Base-by-base conservation (phyloP, 805 yeast species). In the Soucietia sequanensis region DNA sequence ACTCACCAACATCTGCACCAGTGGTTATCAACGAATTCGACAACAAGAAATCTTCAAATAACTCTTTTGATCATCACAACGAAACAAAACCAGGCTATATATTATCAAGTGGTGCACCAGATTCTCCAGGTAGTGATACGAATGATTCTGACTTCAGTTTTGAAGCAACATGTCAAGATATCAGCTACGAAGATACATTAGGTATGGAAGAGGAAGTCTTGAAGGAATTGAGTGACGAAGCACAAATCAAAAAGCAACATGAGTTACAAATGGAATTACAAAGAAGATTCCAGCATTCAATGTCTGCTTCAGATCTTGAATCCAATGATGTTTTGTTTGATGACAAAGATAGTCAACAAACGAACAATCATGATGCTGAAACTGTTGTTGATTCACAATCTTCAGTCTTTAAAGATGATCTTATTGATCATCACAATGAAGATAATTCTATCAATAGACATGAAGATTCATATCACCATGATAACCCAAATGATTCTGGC, bases 121-220 rank as follows among this genome's bases (percentile, higher is more conserved):
- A 39, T 16, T 10, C 40, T 34, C 26, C 32, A 6, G 24, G 17
- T 10, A 34, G 27, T 6, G 25, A 38, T 10, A 30, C 40, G 17
- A 38, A 43, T 15, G 60, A 52, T 20, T 38, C 52, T 0, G 71
- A 66, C 36, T 52, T 65, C 38, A 64, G 71, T 31, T 68, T 68
- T 37, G 73, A 68, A 21, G 46, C 56, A 25, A 56, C 65, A 20
- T 54, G 56, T 27, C 70, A 64, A 36, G 70, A 68, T 33, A 48
- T 68, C 27, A 59, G 65, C 34, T 61, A 56, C 38, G 70, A 65
- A 29, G 72, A 65, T 35, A 41, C 63, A 3, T 44, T 65, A 21
- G 70, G 69, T 3, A 56, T 64, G 15, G 68, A 63, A 30, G 36
- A 44, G 12, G 64, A 62, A 15, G 54, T 50, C 11, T 50, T 52